These are phyloP conservation scores for Albophoma yamanashiensis DNA, from an alignment of 2,329 filamentous ascomycete species.

Conservation along the genomic window DNA sequence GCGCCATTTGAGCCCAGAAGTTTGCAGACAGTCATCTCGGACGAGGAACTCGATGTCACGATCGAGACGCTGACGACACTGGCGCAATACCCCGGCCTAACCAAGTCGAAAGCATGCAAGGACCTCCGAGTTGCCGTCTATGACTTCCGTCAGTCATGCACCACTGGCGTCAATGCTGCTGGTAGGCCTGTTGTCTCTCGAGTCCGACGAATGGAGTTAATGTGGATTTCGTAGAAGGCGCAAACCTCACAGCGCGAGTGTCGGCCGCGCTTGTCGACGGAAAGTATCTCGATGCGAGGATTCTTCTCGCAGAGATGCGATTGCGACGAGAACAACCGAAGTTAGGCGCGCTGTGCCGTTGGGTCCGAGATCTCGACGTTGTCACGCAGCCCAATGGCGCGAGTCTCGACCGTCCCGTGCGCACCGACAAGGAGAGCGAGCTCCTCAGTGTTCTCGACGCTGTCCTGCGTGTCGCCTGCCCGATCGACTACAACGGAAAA, in stretches of 20 bases:
- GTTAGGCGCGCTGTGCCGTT: conserved; percentile 58
- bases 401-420: conserved; percentile 16
- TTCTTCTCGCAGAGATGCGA: conserved; percentile 59
- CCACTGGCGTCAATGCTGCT: conserved; percentile 51
- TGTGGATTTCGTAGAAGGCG: conserved; percentile 28
- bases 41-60: conserved; percentile 56
- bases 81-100: conserved; percentile 46
- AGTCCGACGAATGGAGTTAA: not conserved
- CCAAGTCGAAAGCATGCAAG: conserved; percentile 59
- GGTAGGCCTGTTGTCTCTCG: conserved; percentile 19
- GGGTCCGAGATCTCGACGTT: conserved; percentile 62
- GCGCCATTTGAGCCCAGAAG: conserved; percentile 32
- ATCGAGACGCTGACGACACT: conserved; percentile 53
- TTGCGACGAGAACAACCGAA: conserved; percentile 56
- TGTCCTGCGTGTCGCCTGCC: conserved; percentile 51
- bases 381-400: conserved; percentile 43
- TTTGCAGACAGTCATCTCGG: conserved; percentile 43
- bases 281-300: conserved; percentile 52
- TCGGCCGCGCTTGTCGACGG: conserved; percentile 55
- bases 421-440: conserved; percentile 38
- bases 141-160: conserved; percentile 58
- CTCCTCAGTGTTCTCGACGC: conserved; percentile 52
- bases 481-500: conserved; percentile 38
- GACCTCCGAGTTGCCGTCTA: conserved; percentile 57
- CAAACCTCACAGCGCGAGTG: conserved; percentile 56